Conservation (phyloP, 306 rosid genomes). For the Lathyrus sativus region DNA sequence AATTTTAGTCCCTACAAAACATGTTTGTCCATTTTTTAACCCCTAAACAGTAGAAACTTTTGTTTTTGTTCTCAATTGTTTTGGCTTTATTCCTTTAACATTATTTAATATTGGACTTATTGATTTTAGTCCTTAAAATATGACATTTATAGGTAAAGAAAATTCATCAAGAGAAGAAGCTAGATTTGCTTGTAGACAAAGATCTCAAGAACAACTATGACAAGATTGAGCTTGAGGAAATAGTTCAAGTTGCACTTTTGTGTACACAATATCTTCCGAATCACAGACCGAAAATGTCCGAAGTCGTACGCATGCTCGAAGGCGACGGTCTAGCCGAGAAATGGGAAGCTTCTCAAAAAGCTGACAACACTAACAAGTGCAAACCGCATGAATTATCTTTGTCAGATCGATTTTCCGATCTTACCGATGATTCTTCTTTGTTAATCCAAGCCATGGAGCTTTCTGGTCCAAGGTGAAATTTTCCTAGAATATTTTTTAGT, state of each 20-base stretch:
- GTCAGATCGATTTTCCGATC: conserved; percentile 82
- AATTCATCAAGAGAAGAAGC: conserved; percentile 77
- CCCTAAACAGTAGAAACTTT: neutral
- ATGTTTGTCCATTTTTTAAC: neutral
- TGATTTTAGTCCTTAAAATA: neutral
- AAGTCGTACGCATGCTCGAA: conserved; percentile 93
- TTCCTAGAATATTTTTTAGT: conserved; percentile 13
- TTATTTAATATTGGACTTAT: too few relatives aligned
- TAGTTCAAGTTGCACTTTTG: conserved; percentile 86
- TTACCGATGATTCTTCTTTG: conserved; percentile 82
- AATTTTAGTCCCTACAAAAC: neutral
- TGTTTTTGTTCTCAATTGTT: neutral
- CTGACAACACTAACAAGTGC: conserved; percentile 55
- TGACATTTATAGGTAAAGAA: conserved; percentile 69
- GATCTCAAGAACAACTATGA: conserved; percentile 78
- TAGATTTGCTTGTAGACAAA: conserved; percentile 83
- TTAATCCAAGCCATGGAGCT: conserved; percentile 95
- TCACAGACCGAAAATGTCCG: conserved; percentile 88
- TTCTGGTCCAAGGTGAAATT: conserved; percentile 80
- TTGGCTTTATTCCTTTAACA: neutral
- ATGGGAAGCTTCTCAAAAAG: conserved; percentile 91
- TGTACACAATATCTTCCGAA: conserved; percentile 90
- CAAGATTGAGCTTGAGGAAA: conserved; percentile 79
- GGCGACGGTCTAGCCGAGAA: conserved; percentile 89
- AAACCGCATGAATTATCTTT: conserved; percentile 70